Percentiles rank a stretch among this genome's conserved stretches.
These are phyloP conservation scores for Epithemia pelagica DNA, from an alignment of 108 stramenopile genomes.

Conservation along the genomic window DNA sequence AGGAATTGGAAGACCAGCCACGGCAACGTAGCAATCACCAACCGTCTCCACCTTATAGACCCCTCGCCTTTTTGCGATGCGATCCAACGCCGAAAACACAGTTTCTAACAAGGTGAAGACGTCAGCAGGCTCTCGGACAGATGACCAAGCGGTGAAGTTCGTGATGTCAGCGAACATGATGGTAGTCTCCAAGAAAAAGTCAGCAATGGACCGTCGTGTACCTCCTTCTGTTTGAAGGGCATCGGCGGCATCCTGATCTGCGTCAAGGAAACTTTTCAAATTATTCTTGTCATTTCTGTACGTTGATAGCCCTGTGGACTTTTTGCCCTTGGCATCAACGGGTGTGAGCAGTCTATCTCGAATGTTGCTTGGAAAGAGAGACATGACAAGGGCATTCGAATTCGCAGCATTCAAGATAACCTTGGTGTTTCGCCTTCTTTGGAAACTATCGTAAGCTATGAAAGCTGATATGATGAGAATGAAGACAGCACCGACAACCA, in stretches of 20 bases:
- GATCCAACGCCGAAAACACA: constrained; percentile 11
- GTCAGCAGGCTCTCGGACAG: neutral
- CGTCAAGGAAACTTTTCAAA: neutral
- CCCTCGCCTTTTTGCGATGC: neutral
- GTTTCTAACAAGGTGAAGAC: constrained; percentile 14
- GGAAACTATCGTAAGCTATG: constrained; percentile 25
- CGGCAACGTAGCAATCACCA: constrained; percentile 32
- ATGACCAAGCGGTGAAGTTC: neutral
- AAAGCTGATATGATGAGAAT: constrained; percentile 17
- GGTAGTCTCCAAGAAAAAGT: constrained; percentile 10
- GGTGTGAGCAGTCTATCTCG: constrained; percentile 11
- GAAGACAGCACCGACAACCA: constrained; percentile 36
- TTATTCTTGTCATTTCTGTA: neutral
- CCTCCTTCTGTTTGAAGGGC: too few species aligned
- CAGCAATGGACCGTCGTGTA: constrained; percentile 9
- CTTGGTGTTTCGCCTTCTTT: constrained; percentile 16
- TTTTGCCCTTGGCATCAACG: constrained; percentile 6
- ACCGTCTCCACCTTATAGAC: constrained; percentile 19
- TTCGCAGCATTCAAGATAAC: constrained; percentile 3
- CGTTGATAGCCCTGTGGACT: neutral
- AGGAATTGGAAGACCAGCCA: constrained; percentile 26
- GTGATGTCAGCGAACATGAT: constrained; percentile 6
- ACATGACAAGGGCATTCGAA: constrained; percentile 11
- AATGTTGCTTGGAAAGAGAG: constrained; percentile 22
- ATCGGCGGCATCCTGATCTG: neutral